phyloP scores from a whole-genome alignment of 1,139 yeast species.

The Candida pseudoviswanathii region DNA sequence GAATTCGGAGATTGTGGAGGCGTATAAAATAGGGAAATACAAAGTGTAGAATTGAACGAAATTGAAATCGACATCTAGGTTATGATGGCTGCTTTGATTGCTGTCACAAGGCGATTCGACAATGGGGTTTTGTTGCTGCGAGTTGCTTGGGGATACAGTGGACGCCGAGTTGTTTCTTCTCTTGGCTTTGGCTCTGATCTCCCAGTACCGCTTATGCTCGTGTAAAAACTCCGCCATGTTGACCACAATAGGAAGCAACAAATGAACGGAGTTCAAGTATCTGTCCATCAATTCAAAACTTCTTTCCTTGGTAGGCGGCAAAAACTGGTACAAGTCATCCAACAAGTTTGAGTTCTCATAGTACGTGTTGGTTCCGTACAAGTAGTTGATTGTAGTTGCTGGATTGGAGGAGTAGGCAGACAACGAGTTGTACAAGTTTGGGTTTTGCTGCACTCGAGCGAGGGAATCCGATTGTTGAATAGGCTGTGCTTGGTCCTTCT shows the following conservation, averaged over 20 bases:
- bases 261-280: slow-evolving; percentile 54
- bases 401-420: slow-evolving; percentile 38
- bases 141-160: background rate
- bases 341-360: slow-evolving; percentile 41
- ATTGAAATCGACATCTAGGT: slow-evolving; percentile 27
- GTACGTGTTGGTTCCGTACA: slow-evolving; percentile 48
- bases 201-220: slow-evolving; percentile 57
- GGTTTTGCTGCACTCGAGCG: slow-evolving; percentile 18
- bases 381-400: slow-evolving; percentile 41
- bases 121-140: background rate
- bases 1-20: slow-evolving; percentile 56
- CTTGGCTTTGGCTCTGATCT: slow-evolving; percentile 22
- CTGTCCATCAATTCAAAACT: slow-evolving; percentile 52
- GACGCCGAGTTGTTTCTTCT: slow-evolving; percentile 4
- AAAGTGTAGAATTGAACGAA: slow-evolving; percentile 48
- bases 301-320: slow-evolving; percentile 44
- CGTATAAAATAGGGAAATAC: slow-evolving; percentile 53
- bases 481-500: slow-evolving; percentile 2
- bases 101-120: slow-evolving; percentile 3
- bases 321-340: slow-evolving; percentile 33
- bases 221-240: slow-evolving; percentile 44
- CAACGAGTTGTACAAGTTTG: slow-evolving; percentile 28
- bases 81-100: background rate
- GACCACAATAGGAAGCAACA: slow-evolving; percentile 52
- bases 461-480: slow-evolving; percentile 2